Conservation (phyloP, 176 grass and related monocot species). For the Oryza glaberrima region DNA sequence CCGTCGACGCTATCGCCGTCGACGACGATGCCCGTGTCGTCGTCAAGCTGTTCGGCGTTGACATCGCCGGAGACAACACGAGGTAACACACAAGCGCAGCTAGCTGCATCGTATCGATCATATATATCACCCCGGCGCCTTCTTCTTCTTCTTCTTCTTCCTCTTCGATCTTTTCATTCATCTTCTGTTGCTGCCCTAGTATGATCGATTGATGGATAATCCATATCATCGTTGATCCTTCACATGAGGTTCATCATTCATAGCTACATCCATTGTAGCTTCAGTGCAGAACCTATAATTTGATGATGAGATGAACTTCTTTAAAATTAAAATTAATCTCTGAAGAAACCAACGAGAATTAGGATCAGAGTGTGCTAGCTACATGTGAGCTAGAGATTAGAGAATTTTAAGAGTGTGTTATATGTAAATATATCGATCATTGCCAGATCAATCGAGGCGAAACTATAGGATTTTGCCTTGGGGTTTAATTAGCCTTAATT, state of each 20-base stretch:
- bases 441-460: neutral
- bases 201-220: neutral
- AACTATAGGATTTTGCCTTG: neutral
- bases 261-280: neutral
- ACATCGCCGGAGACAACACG: conserved; percentile 46
- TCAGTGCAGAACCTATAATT: neutral
- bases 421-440: neutral
- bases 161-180: neutral
- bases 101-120: too few relatives aligned
- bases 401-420: neutral
- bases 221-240: neutral
- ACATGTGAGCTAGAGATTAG: neutral
- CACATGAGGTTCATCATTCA: neutral
- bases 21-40: conserved; percentile 33
- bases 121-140: too few relatives aligned
- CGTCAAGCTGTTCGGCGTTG: conserved; percentile 62
- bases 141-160: neutral
- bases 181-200: neutral
- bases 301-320: neutral
- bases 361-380: neutral
- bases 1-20: neutral
- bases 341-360: neutral
- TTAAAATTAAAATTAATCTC: neutral
- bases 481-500: neutral
- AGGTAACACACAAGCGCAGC: conserved; percentile 12